Base-by-base conservation (phyloP, 2,329 filamentous ascomycete genomes). In the Nothophaeocryptopus gaeumannii region DNA sequence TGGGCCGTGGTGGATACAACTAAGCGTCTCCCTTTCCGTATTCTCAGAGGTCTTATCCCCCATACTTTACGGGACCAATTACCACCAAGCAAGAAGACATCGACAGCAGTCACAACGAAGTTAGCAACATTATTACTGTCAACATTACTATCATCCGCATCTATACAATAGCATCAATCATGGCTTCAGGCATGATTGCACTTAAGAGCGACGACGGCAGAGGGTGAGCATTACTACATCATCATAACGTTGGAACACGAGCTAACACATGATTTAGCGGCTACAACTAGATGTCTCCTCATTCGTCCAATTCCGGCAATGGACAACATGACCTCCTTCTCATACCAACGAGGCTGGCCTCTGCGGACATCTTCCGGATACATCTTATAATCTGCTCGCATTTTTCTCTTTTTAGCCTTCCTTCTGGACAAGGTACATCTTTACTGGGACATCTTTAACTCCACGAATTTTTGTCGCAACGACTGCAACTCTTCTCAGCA, bases 1-100 rank as follows among this genome's bases (percentile, higher is more conserved):
- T 67, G 67, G 67, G 66, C 56, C 70, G 70, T 45, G 70, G 68
- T 56, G 71, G 71, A 43, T 74, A 74, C 68, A 74, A 74, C 67
- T 71, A 58, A 59, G 41, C 43, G 36, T 38, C 33, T 39, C 31
- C 32, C 46, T 26, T 45, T 45, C 47, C 46, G 38, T 45, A 46
- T 39, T 35, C 39, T 15, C 35, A 35, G 35, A 39, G 35, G 16
- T 42, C 20, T 47, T 30, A 7, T n/a, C n/a, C n/a, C n/a, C 12
- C 16, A 39, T 26, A 26, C 20, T 26, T 26, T 26, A 26, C 20
- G 20, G 20, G 20, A 26, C 20, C 20, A 26, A 26, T 4, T 3
- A 26, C 7, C 20, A 26, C 26, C 29, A 31, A 16, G 33, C 34
- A 47, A 46, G n/a, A 33, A 41, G 8, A 4, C 15, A 40, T 26